Evolutionary conservation across 108 stramenopile genomes (phyloP), one percentile per base, ranked within the genome.

Genomic region (Skeletonema menzelii): DNA sequence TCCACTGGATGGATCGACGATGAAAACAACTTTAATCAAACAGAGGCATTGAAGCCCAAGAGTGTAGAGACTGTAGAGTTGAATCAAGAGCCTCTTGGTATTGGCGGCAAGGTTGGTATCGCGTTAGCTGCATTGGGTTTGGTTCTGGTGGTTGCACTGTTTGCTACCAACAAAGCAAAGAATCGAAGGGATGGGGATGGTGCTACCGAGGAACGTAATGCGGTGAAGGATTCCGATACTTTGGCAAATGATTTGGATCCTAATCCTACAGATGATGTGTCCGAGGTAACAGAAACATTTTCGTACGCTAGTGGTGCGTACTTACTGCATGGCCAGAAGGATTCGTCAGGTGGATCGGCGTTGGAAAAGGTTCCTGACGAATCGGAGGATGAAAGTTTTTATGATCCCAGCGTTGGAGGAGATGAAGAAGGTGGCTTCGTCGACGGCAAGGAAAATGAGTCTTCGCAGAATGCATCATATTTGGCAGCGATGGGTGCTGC

Each of bases 41-140:
- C 30, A 64, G 56, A 72, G 57, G 76, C 80, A 22, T 40, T 73
- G 35, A 31, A 68, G 14, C 73, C 80, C 19, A 13, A n/a, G n/a
- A n/a, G n/a, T 0, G 6, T 2, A 67, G 11, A 69, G 10, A 12
- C 1, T 6, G 27, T 30, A 15, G 11, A 30, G n/a, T 22, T 17
- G 10, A n/a, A 53, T 10, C 22, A 53, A 4, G 17, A 53, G 1
- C 49, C 31, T 14, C 37, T 81, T 17, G 30, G 65, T 31, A 14
- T 42, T 24, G 82, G 76, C 1, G 83, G 82, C 26, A 77, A 82
- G 57, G 63, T 84, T 55, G 86, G 79, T 40, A 86, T 86, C 44
- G 70, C 74, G 19, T 59, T 84, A 47, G 86, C 66, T 2, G 72
- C 35, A 19, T 8, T 85, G 27, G 69, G 69, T n/a, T 8, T 75